Conservation (phyloP, 768 basidiomycete genomes). For the Dacryopinax spathularia region DNA sequence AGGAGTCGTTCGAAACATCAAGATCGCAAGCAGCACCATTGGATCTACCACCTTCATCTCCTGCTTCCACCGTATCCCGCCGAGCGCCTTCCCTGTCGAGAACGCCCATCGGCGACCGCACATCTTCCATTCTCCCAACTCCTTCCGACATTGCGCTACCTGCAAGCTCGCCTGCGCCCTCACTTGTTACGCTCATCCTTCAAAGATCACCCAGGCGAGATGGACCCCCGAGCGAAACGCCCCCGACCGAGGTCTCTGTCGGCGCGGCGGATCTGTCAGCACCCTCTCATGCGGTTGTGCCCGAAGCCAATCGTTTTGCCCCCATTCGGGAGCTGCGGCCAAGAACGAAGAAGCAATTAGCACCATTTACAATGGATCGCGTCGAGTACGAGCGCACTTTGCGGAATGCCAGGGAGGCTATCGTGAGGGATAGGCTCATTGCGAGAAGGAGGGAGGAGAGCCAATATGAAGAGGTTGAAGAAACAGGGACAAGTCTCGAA, state of each 20-base stretch:
- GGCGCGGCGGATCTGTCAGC: too few species aligned
- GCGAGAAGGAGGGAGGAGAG: background rate
- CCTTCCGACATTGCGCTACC: background rate
- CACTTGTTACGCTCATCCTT: too few species aligned
- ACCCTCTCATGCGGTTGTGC: background rate
- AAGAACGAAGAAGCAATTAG: background rate
- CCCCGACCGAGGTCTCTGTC: too few species aligned
- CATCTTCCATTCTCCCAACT: background rate
- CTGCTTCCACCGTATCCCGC: background rate
- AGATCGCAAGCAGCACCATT: background rate
- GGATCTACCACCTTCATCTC: background rate
- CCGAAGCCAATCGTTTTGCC: background rate
- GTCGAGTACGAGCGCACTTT: background rate
- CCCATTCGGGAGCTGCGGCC: background rate
- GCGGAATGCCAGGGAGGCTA: background rate
- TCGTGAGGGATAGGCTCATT: background rate
- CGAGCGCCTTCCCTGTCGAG: background rate
- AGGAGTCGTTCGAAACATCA: slow-evolving; percentile 9
- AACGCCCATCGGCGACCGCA: background rate
- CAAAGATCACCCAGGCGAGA: too few species aligned
- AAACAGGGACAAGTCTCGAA: background rate
- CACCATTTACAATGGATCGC: background rate
- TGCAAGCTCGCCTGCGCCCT: background rate
- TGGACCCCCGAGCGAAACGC: too few species aligned
- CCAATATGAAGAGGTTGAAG: background rate